Base-by-base conservation (phyloP, 2,329 filamentous ascomycete species). In the Trichocomaceae sp. region DNA sequence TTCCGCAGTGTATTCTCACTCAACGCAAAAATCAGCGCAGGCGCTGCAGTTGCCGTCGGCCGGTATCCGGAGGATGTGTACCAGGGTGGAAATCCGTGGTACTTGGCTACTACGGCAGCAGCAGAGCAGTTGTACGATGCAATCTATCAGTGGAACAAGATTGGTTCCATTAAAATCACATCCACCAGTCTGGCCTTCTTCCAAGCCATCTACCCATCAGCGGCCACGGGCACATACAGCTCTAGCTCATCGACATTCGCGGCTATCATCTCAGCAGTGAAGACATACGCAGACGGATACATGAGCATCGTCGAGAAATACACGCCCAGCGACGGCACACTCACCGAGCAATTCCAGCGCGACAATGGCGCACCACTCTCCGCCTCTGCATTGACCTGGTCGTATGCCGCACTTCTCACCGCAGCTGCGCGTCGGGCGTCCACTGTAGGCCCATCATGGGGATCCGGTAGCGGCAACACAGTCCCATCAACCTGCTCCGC, bases 121-220 rank as follows among this genome's bases (percentile, higher is more conserved):
- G 88, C 87, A 13, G 88, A 93, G 68, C 83, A 88, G 66, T 79
- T 93, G 2, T 92, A 90, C 66, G 84, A 87, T 64, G 85, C 88
- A 1, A 67, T 89, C 4, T 83, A 85, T 59, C 83, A 86, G 48
- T 91, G 86, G 85, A 78, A 85, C 57, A 72, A 76, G 47, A 70
- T 76, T n/a, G 83, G 82, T 1, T 82, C 76, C 5, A 80, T 92
- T 62, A 79, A 78, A 1, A 79, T 92, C 46, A 85, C 84, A 3
- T 72, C 77, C 0, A 78, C 77, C 3, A 90, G 86, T 0, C 76
- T 90, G 4, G 67, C 80, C 2, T 92, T 93, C 74, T 92, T 90
- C 79, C 70, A 76, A 58, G 84, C 84, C 60, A 74, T 88, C 10
- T 78, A 81, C 51, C 75, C 82, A 3, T 75, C 76, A 1, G 77